Conservation (phyloP, 441 rosid species). For the Syzygium syzygioides region DNA sequence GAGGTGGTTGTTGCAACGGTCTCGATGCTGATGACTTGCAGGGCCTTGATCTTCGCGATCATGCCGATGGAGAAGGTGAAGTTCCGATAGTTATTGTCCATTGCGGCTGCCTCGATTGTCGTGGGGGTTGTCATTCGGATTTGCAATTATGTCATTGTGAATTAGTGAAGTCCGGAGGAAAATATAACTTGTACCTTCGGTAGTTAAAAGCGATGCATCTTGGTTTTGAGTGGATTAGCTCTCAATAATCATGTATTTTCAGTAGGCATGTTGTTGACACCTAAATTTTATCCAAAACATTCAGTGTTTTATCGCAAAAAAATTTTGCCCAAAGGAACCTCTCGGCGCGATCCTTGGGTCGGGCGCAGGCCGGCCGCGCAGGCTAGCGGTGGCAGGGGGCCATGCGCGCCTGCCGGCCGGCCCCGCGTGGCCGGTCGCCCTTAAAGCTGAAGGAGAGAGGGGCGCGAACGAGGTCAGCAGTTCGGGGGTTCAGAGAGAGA, state of each 20-base stretch:
- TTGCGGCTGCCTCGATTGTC: rapidly evolving
- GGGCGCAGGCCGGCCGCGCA: too few species aligned
- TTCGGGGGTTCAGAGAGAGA: too few species aligned
- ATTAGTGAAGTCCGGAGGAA: not conserved
- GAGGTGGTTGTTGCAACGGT: not conserved
- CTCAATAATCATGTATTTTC: not conserved
- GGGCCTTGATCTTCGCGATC: not conserved
- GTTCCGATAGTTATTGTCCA: not conserved
- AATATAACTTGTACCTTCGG: not conserved
- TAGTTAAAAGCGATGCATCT: not conserved
- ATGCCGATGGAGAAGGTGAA: not conserved
- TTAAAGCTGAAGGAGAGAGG: too few species aligned
- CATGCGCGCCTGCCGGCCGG: too few species aligned
- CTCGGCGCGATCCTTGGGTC: too few species aligned
- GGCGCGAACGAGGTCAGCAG: too few species aligned
- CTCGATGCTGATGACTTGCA: not conserved
- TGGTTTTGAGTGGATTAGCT: not conserved
- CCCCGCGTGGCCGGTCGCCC: too few species aligned
- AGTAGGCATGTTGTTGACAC: too few species aligned
- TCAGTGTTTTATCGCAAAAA: too few species aligned
- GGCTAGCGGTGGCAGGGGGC: too few species aligned
- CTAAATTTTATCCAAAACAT: too few species aligned
- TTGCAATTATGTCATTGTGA: not conserved
- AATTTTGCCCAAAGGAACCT: too few species aligned
- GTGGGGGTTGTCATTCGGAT: not conserved